A percentile compares a stretch with the other conserved stretches of the same genome.
These are phyloP conservation scores for Colletotrichum sansevieriae DNA, from an alignment of 2,329 filamentous ascomycete genomes.

Conservation along the genomic window DNA sequence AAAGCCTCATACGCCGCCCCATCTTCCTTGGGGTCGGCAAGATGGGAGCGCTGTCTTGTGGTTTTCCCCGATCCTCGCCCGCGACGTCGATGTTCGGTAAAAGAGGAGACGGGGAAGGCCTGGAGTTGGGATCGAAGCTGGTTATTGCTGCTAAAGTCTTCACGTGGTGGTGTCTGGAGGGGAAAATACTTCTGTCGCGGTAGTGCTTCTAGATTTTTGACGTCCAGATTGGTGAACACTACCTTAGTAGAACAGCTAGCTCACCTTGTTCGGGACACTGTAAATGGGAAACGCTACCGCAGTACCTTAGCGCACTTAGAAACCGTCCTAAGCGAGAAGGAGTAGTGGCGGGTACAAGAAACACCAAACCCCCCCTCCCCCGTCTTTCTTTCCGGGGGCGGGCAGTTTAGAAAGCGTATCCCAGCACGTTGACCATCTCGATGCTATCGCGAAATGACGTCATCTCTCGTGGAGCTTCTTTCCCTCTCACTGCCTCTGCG, in stretches of 20 bases:
- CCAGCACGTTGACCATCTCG: slow-evolving; percentile 37
- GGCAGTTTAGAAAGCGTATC: neutral
- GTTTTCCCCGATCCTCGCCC: slow-evolving; percentile 32
- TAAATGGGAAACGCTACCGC: slow-evolving; percentile 9
- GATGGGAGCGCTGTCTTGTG: neutral
- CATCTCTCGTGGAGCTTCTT: slow-evolving; percentile 4
- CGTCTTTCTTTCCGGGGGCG: neutral
- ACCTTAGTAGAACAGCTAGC: neutral
- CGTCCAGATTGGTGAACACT: slow-evolving; percentile 19
- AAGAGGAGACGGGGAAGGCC: slow-evolving; percentile 20
- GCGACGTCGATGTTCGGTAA: slow-evolving; percentile 34
- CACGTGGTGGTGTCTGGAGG: neutral
- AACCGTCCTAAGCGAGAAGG: neutral
- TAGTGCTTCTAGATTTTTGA: slow-evolving; percentile 18
- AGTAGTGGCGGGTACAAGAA: slow-evolving; percentile 16
- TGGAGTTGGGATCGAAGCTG: slow-evolving; percentile 28
- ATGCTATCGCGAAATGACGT: slow-evolving; percentile 39
- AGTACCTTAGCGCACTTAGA: neutral
- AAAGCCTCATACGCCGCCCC: too few relatives aligned
- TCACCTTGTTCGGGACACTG: neutral
- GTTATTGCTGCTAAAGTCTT: slow-evolving; percentile 3
- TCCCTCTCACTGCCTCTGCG: neutral
- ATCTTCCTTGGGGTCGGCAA: too few relatives aligned
- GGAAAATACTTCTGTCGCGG: neutral
- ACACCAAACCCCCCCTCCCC: slow-evolving; percentile 20